Conservation (phyloP, 2,329 filamentous ascomycete species). For the Pyricularia sp. region DNA sequence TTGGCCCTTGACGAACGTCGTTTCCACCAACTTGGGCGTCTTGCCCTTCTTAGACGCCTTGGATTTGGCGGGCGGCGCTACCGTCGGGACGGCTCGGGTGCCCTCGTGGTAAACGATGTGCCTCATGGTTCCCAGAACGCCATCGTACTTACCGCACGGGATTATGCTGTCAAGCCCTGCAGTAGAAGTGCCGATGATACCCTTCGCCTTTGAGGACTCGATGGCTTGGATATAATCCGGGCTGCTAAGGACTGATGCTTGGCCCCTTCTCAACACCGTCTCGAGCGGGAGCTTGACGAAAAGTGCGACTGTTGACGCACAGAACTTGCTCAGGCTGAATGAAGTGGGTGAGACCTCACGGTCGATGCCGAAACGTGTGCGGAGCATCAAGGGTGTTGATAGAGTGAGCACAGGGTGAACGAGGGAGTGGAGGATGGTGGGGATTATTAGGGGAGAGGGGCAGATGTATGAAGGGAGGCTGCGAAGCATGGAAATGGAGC, state of each 20-base stretch:
- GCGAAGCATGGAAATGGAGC: slow-evolving; percentile 69
- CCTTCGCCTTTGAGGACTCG: slow-evolving; percentile 16
- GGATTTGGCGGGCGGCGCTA: slow-evolving; percentile 10
- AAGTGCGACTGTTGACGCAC: slow-evolving; percentile 69
- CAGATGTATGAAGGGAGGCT: slow-evolving; percentile 70
- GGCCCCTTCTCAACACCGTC: slow-evolving; percentile 81
- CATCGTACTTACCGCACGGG: slow-evolving; percentile 69
- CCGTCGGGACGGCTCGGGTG: slow-evolving; percentile 34
- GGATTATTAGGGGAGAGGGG: slow-evolving; percentile 60
- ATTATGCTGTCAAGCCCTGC: slow-evolving; percentile 62
- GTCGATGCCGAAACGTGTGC: slow-evolving; percentile 77
- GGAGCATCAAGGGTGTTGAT: slow-evolving; percentile 75
- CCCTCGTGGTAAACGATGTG: slow-evolving; percentile 80
- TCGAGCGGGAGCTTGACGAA: slow-evolving; percentile 85
- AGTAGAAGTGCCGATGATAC: background rate
- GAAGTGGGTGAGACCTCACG: slow-evolving; percentile 70
- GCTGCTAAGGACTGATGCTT: slow-evolving; percentile 61
- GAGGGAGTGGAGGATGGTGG: slow-evolving; percentile 80
- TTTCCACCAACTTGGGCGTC: slow-evolving; percentile 25
- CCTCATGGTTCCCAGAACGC: slow-evolving; percentile 89
- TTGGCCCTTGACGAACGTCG: slow-evolving; percentile 50
- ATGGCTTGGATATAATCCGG: slow-evolving; percentile 41
- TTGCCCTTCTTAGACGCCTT: slow-evolving; percentile 22
- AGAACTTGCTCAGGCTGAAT: slow-evolving; percentile 76
- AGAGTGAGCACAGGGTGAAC: slow-evolving; percentile 76